A percentile compares a stretch with the other conserved stretches of the same genome.
phyloP scores from a whole-genome alignment of 495 filamentous ascomycete genomes.

The Penicillium antarcticum region DNA sequence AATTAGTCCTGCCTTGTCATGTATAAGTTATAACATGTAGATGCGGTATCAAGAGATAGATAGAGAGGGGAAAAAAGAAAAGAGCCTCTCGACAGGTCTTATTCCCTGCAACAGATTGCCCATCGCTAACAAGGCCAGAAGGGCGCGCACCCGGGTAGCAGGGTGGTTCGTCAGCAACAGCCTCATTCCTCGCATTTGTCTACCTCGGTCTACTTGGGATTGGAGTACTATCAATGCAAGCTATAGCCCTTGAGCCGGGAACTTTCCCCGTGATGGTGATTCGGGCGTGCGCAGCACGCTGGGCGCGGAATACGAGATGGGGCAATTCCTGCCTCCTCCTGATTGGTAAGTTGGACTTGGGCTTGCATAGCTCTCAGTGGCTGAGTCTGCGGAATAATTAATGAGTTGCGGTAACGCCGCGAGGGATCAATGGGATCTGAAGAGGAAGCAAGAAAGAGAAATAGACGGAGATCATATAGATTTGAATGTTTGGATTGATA shows the following conservation, averaged over 20 bases:
- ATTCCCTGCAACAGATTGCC: background rate
- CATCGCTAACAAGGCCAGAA: background rate
- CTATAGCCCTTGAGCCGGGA: background rate
- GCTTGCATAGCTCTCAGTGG: conserved; percentile 11
- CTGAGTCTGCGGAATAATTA: conserved; percentile 9
- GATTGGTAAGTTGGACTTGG: conserved; percentile 8
- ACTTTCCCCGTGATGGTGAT: conserved; percentile 10
- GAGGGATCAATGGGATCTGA: background rate
- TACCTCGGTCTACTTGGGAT: conserved; percentile 6
- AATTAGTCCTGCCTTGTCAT: background rate
- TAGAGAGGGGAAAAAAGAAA: background rate
- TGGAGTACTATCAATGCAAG: background rate
- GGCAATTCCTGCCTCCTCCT: background rate
- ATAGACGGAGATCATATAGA: no score
- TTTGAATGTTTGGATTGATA: background rate
- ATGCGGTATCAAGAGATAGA: background rate
- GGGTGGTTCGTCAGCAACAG: conserved; percentile 18
- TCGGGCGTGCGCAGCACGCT: conserved; percentile 2
- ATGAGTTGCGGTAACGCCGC: background rate
- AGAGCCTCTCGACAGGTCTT: background rate
- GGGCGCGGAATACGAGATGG: conserved; percentile 20
- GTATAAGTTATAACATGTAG: background rate
- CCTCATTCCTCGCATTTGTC: conserved; percentile 11
- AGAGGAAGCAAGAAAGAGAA: background rate
- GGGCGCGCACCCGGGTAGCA: conserved; percentile 1